These are phyloP conservation scores for Solanum appendiculatum DNA, from an alignment of 257 asterid species.

Conservation along the genomic window DNA sequence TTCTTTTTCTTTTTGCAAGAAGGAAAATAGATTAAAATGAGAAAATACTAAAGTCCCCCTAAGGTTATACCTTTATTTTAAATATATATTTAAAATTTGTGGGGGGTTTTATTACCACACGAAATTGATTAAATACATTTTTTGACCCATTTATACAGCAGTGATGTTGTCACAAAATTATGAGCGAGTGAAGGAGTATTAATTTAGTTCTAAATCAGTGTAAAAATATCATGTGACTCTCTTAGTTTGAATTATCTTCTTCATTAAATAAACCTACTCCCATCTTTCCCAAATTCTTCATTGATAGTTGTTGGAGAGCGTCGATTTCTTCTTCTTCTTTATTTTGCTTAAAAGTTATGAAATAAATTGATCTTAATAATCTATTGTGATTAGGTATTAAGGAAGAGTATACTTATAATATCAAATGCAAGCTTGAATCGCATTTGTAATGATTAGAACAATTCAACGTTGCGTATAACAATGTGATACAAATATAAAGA, in stretches of 20 bases:
- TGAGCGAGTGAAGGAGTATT: background rate
- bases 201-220: background rate
- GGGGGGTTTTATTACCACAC: background rate
- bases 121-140: too few relatives aligned
- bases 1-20: background rate
- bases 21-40: background rate
- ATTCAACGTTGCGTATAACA: background rate
- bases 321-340: background rate
- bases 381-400: background rate
- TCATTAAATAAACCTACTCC: background rate
- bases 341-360: background rate
- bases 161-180: background rate
- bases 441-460: background rate
- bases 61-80: background rate
- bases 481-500: background rate
- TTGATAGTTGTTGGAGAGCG: background rate
- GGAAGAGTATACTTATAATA: background rate
- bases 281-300: background rate
- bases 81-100: background rate
- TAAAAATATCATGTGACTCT: background rate
- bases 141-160: background rate
- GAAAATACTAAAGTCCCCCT: background rate
- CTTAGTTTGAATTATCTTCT: background rate
- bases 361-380: background rate
- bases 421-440: background rate